These are phyloP conservation scores for Penicillium antarcticum DNA, from an alignment of 495 filamentous ascomycete genomes.

Conservation along the genomic window DNA sequence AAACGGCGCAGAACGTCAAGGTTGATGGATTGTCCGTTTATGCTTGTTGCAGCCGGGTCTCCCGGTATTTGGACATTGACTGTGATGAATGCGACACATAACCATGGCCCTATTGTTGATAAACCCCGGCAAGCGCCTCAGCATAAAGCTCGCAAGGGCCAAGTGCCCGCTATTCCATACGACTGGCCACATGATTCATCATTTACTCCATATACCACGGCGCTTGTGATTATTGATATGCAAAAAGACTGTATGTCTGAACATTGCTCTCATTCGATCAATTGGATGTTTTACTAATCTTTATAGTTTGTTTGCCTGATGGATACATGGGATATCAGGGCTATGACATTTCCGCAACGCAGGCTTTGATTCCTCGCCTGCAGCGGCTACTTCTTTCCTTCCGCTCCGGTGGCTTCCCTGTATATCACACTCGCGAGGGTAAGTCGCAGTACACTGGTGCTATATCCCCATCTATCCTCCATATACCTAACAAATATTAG, in stretches of 20 bases:
- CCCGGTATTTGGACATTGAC: slow-evolving; percentile 45
- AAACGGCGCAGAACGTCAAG: slow-evolving; percentile 46
- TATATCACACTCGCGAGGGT: slow-evolving; percentile 67
- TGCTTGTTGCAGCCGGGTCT: slow-evolving; percentile 44
- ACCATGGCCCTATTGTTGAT: slow-evolving; percentile 44
- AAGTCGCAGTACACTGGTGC: background rate
- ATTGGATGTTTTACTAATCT: slow-evolving; percentile 1
- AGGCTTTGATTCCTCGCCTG: slow-evolving; percentile 53
- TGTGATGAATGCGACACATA: slow-evolving; percentile 43
- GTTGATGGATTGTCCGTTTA: slow-evolving; percentile 48
- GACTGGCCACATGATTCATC: slow-evolving; percentile 61
- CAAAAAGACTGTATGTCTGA: slow-evolving; percentile 58
- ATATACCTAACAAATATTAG: slow-evolving; percentile 27
- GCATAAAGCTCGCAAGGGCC: slow-evolving; percentile 45
- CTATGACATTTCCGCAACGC: slow-evolving; percentile 52
- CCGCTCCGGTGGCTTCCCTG: slow-evolving; percentile 53
- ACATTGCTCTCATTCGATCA: background rate
- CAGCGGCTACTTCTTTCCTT: slow-evolving; percentile 55
- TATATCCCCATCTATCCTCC: background rate
- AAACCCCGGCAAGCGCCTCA: slow-evolving; percentile 39
- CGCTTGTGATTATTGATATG: slow-evolving; percentile 70
- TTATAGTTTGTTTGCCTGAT: slow-evolving; percentile 52
- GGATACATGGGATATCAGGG: slow-evolving; percentile 61
- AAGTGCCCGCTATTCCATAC: slow-evolving; percentile 52
- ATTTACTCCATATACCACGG: slow-evolving; percentile 56